Percentiles rank a stretch among this genome's conserved stretches.
phyloP scores from a whole-genome alignment of 2,329 filamentous ascomycete genomes.

The Hypocreales sp. region DNA sequence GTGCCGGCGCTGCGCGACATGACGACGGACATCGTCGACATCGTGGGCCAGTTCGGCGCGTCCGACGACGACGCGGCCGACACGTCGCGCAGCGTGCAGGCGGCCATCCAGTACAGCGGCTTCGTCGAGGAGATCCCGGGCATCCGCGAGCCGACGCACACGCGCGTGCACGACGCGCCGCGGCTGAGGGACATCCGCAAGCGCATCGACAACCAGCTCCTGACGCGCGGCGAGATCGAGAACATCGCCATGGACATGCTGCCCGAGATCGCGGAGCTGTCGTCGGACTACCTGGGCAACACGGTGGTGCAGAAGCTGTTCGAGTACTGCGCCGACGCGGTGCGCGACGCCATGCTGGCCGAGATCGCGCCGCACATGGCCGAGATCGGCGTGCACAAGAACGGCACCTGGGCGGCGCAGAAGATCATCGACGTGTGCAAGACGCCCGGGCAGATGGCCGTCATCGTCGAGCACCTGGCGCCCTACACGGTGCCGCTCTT shows the following conservation, averaged over 20 bases:
- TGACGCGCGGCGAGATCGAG: constrained; percentile 78
- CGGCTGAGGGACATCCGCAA: constrained; percentile 93
- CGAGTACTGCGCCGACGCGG: constrained; percentile 81
- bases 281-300: constrained; percentile 94
- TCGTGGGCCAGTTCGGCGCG: constrained; percentile 80
- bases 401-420: constrained; percentile 96
- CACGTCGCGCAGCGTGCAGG: constrained; percentile 60
- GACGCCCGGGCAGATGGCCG: constrained; percentile 62
- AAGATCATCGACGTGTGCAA: constrained; percentile 98
- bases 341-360: constrained; percentile 80
- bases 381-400: constrained; percentile 97
- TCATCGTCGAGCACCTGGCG: constrained; percentile 72
- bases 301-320: constrained; percentile 99
- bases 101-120: constrained; percentile 56
- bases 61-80: constrained; percentile 59
- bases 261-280: constrained; percentile 84
- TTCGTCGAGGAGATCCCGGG: constrained; percentile 79
- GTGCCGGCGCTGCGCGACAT: constrained; percentile 65
- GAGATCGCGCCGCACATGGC: constrained; percentile 85
- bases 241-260: constrained; percentile 87
- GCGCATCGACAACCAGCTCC: constrained; percentile 88
- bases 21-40: constrained; percentile 67
- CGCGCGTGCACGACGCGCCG: constrained; percentile 81
- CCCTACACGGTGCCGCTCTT: constrained; percentile 85
- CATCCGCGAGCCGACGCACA: constrained; percentile 75